Base-by-base conservation (phyloP, 1,284 basidiomycete species). In the Sporisorium scitamineum region DNA sequence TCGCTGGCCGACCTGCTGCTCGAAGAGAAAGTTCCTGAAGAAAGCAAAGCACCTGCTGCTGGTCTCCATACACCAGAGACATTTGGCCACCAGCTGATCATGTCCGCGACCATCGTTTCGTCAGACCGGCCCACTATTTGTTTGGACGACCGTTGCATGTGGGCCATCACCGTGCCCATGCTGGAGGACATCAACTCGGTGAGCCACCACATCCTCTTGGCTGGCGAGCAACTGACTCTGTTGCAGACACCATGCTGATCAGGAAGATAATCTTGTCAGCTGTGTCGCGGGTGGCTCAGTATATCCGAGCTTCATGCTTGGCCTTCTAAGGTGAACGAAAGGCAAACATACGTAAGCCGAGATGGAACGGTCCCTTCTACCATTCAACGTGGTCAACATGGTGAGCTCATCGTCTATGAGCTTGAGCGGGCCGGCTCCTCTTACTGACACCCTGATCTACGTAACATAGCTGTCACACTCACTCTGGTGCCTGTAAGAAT, bases 231-330 rank as follows among this genome's bases (percentile, higher is more conserved):
- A 47, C 5, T 5, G 6, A 13, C 8, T 8, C n/a, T 31, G 14
- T 20, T n/a, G 16, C 7, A 2, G 6, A 27, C 20, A 27, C 3
- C 18, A n/a, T 34, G 5, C 34, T 41, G 34, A 44, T 22, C 1
- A 2, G 24, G 4, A 13, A 3, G 8, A 24, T 37, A 31, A 7
- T 26, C 13, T 13, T n/a, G n/a, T 39, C 26, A 68, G 65, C 60
- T 68, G 26, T 48, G 65, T 18, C n/a, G 44, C 20, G 55, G 59
- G 5, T 68, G 65, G 65, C 65, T 68, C 41, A 32, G 45, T 22
- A 32, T 62, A 18, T 57, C 65, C 4, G 51, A 56, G 18, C 22
- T 58, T 11, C 34, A 22, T 5, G 34, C 53, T 13, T 18, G 31
- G 14, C 42, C 31, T 3, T 53, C 29, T 18, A 10, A n/a, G 34